Evolutionary conservation across 768 basidiomycete species (phyloP), one percentile per base, ranked within the genome.

Genomic region (Clitopilus hobsonii): DNA sequence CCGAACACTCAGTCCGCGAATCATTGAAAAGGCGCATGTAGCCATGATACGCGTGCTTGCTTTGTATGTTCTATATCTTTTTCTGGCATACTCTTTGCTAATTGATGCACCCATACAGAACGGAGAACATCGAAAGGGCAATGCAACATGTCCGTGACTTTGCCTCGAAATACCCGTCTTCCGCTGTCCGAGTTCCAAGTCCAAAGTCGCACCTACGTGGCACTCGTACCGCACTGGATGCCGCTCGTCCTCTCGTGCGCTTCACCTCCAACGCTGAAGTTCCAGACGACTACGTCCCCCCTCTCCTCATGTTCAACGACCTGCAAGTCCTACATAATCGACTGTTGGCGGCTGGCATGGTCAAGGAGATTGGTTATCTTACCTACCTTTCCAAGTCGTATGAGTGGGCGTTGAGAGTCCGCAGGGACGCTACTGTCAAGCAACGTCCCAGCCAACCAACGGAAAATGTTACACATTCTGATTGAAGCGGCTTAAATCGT

Each of bases 251-350:
- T 3, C 68, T 94, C 26, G 87, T 96, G 20, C 84, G 90, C 20
- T 73, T 91, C 60, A 82, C 81, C 2, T 78, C 84, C 5, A 67
- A 70, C 0, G 68, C 74, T 2, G 81, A 83, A 16, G 75, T 88
- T 3, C 79, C 82, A 1, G 94, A 97, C 64, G 88, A 92, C 60
- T 65, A 78, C 22, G 86, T 97, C 5, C 90, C 94, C 0, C 94
- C 94, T 0, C 66, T 94, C 36, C 61, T 96, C 20, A 77, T 82
- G 11, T 96, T 94, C 65, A 60, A 71, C 14, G 92, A 96, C 64
- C 59, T 96, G n/a, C 86, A 90, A 59, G 57, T 86, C 5, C 72
- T 97, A 51, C 93, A 96, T 65, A 81, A 91, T 55, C 76, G 86
- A 24, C 69, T 94, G 25, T 82, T 87, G 13, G 72, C 67, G 22